Conservation (phyloP, 1,139 yeast genomes). For the Hyphopichia khmerensis region DNA sequence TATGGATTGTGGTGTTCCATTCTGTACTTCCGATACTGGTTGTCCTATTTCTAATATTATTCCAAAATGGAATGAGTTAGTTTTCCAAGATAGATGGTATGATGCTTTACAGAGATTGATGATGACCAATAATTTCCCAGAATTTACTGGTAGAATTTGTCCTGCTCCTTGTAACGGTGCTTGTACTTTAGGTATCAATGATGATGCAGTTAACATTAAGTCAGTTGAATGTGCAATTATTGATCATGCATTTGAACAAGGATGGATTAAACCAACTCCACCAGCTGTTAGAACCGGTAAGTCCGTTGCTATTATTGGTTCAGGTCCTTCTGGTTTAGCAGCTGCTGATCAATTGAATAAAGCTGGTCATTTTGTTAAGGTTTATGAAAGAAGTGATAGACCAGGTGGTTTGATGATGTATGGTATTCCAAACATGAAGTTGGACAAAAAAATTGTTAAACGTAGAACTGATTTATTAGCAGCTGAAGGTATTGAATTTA, state of each 20-base stretch:
- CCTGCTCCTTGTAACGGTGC: conserved; percentile 99
- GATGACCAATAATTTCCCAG: conserved; percentile 98
- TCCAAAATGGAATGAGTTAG: conserved; percentile 97
- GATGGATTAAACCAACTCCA: conserved; percentile 89
- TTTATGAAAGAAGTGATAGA: conserved; percentile 91
- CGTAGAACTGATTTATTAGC: conserved; percentile 89
- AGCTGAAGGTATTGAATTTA: conserved; percentile 85
- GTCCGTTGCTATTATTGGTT: conserved; percentile 83
- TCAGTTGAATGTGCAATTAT: conserved; percentile 95
- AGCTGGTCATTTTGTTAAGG: conserved; percentile 91
- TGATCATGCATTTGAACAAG: conserved; percentile 94
- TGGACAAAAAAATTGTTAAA: conserved; percentile 89
- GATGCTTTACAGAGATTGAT: conserved; percentile 89
- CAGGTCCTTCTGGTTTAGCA: conserved; percentile 97
- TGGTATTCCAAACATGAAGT: conserved; percentile 99
- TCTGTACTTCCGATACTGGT: conserved; percentile 97
- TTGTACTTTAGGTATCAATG: conserved; percentile 91
- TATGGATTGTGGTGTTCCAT: conserved; percentile 99
- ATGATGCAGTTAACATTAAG: conserved; percentile 95
- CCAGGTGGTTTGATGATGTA: conserved; percentile 98
- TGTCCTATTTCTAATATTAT: conserved; percentile 96
- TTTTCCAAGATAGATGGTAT: conserved; percentile 92
- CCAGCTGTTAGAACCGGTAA: conserved; percentile 83
- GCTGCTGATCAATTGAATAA: conserved; percentile 95
- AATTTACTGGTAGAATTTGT: conserved; percentile 96